Conservation (phyloP, 2,329 filamentous ascomycete species). For the Aspergillus aculeatinus region DNA sequence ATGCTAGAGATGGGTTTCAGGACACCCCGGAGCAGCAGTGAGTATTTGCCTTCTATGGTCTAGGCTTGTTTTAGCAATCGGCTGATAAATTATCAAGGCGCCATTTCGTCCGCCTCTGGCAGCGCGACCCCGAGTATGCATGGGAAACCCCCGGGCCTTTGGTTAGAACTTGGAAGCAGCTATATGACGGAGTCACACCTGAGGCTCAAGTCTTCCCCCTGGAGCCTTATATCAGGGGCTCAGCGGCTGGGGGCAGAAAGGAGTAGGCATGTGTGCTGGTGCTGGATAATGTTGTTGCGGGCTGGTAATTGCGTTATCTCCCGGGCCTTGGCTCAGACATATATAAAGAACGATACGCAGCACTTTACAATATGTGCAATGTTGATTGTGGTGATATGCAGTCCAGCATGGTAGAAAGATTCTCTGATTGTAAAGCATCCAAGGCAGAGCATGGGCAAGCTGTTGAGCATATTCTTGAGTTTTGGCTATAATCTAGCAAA, state of each 20-base stretch:
- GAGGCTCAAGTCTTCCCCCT: constrained; percentile 47
- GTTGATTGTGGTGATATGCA: too few relatives aligned
- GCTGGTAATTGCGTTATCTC: too few relatives aligned
- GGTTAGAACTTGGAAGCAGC: constrained; percentile 39
- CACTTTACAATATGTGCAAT: too few relatives aligned
- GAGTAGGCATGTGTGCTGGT: not conserved
- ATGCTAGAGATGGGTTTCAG: constrained; percentile 50
- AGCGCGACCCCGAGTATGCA: constrained; percentile 48
- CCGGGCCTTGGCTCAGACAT: too few relatives aligned
- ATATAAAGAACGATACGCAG: too few relatives aligned
- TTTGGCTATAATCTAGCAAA: too few relatives aligned
- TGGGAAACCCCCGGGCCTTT: constrained; percentile 46
- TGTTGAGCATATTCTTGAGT: too few relatives aligned
- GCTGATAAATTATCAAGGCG: constrained; percentile 27
- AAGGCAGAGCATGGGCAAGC: too few relatives aligned
- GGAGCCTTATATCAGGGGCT: constrained; percentile 24
- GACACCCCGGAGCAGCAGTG: constrained; percentile 42
- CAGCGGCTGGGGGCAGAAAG: not conserved
- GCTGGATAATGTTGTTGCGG: too few relatives aligned
- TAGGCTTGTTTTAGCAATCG: not conserved
- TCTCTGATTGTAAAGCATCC: too few relatives aligned
- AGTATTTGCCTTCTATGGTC: constrained; percentile 16
- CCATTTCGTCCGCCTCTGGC: constrained; percentile 50
- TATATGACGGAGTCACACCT: constrained; percentile 41
- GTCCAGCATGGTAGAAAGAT: too few relatives aligned